Base-by-base conservation (phyloP, 352 stramenopile genomes). In the Pythium insidiosum region DNA sequence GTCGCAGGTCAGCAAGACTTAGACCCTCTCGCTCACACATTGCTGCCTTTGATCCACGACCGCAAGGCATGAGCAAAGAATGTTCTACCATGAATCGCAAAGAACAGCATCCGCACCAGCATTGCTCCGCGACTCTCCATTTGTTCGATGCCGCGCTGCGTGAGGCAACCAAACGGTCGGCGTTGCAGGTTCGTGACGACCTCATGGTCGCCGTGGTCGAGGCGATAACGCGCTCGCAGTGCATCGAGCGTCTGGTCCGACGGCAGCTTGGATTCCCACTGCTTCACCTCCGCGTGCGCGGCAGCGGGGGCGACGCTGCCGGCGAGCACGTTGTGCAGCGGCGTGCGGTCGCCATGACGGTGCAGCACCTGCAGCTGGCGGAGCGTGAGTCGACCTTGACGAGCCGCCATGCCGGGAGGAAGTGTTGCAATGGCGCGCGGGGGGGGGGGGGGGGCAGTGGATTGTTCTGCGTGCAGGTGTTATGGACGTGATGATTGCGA, bases 361-460 rank as follows among this genome's bases (percentile, higher is more conserved):
- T 89, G 79, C 26, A 88, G 53, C 39, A 92, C 58, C 47, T 92
- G 79, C 49, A 92, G 50, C 54, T 89, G 79, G 15, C 74, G 76
- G 40, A 92, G 61, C 34, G 48, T 58, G 38, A 55, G 51, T 36
- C 30, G 20, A 33, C 26, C 41, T 23, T 45, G 23, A 28, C 16
- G 38, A 34, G 11, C n/a, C n/a, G n/a, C n/a, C n/a, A n/a, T n/a
- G n/a, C n/a, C n/a, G n/a, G n/a, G n/a, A n/a, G n/a, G n/a, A n/a
- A n/a, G n/a, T n/a, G n/a, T n/a, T n/a, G n/a, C n/a, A n/a, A n/a
- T n/a, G n/a, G n/a, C n/a, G n/a, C n/a, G n/a, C n/a, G n/a, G n/a
- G n/a, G n/a, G n/a, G n/a, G n/a, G n/a, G n/a, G n/a, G n/a, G n/a
- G n/a, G n/a, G n/a, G n/a, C n/a, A n/a, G n/a, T n/a, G n/a, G n/a